Evolutionary conservation across 1,139 yeast species (phyloP).

Genomic region (Blastobotrys raffinosifermentans): DNA sequence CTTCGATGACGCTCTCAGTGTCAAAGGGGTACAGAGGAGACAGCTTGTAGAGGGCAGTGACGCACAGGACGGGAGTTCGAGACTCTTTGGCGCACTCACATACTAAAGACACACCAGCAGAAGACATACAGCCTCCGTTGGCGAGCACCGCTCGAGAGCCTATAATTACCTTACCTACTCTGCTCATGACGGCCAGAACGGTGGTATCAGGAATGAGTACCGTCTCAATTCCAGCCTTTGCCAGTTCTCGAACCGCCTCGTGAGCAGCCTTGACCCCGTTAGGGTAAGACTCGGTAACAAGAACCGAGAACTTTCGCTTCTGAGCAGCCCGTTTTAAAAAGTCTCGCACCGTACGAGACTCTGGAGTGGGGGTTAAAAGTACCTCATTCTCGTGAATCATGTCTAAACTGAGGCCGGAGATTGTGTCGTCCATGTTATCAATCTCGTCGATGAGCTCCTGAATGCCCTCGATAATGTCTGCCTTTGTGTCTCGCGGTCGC

Average conservation of each 20-base stretch:
- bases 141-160: conserved; percentile 92
- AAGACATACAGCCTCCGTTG: conserved; percentile 89
- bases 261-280: conserved; percentile 75
- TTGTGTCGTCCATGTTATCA: conserved; percentile 80
- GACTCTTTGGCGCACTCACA: conserved; percentile 96
- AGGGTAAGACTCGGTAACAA: conserved; percentile 90
- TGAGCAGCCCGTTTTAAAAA: conserved; percentile 82
- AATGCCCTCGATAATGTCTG: conserved; percentile 89
- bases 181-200: conserved; percentile 91
- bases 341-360: conserved; percentile 80
- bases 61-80: conserved; percentile 91
- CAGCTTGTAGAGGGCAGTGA: conserved; percentile 87
- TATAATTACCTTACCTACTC: conserved; percentile 92
- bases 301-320: conserved; percentile 85
- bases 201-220: conserved; percentile 90
- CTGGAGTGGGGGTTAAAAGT: conserved; percentile 88
- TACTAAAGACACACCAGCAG: conserved; percentile 87
- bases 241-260: conserved; percentile 68
- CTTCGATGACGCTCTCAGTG: conserved; percentile 80
- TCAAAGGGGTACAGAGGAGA: conserved; percentile 94
- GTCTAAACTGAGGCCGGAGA: conserved; percentile 85
- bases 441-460: conserved; percentile 92
- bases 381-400: conserved; percentile 93
- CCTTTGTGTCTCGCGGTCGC: conserved; percentile 56
- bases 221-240: conserved; percentile 83